Conservation (phyloP, 2,329 filamentous ascomycete genomes). For the Calycina herbarum region DNA sequence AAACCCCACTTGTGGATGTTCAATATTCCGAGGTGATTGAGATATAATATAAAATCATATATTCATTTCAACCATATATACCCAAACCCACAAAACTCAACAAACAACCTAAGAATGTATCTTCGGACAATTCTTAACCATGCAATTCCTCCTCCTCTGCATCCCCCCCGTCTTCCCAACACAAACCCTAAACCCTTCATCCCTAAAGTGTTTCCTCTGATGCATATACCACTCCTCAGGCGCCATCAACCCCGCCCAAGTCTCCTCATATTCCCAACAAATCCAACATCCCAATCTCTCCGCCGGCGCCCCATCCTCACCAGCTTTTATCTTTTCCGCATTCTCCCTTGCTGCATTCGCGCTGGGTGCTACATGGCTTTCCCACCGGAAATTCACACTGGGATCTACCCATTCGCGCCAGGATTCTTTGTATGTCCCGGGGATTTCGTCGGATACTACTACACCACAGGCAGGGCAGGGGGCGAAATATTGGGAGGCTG, state of each 20-base stretch:
- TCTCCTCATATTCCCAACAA: conserved; percentile 31
- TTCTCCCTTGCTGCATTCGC: conserved; percentile 4
- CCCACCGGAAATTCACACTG: conserved; percentile 32
- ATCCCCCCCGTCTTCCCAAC: conserved; percentile 30
- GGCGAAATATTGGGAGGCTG: conserved; percentile 25
- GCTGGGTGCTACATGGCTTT: conserved; percentile 26
- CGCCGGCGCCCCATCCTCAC: background rate
- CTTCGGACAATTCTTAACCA: conserved; percentile 25
- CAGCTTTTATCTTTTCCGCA: conserved; percentile 5
- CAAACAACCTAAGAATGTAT: conserved; percentile 25
- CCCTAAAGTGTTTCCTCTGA: conserved; percentile 27
- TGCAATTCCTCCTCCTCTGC: conserved; percentile 34
- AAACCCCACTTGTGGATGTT: no score
- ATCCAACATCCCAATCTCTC: conserved; percentile 31
- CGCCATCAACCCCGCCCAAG: conserved; percentile 25
- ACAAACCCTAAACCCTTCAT: conserved; percentile 30
- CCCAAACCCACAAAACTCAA: background rate
- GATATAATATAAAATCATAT: background rate
- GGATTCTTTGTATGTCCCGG: conserved; percentile 23
- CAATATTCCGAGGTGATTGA: no score
- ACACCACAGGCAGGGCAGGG: conserved; percentile 27
- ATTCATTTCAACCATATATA: conserved; percentile 6
- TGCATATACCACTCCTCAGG: conserved; percentile 30
- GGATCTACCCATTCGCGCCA: conserved; percentile 33
- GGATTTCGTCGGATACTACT: conserved; percentile 23